A percentile compares a stretch with the other conserved stretches of the same genome.
Conservation (phyloP, 768 basidiomycete species). For the Lactifluus pinguis region DNA sequence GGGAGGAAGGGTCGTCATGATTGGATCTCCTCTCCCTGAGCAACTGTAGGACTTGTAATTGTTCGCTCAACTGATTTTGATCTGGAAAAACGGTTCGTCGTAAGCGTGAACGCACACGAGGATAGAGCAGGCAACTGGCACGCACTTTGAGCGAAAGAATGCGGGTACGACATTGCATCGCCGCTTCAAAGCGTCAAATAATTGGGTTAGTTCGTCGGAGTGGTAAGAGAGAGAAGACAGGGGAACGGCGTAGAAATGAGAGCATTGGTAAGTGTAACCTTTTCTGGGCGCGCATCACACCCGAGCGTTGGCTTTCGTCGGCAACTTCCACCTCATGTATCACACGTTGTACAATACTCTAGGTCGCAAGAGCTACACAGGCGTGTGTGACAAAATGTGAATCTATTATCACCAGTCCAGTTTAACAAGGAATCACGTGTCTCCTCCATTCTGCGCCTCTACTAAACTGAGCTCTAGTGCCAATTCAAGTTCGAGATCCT, state of each 20-base stretch:
- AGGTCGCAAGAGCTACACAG: not conserved
- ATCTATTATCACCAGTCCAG: not conserved
- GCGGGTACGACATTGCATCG: slow-evolving; percentile 13
- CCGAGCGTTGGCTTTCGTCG: not conserved
- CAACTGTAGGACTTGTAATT: slow-evolving; percentile 9
- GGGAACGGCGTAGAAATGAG: not conserved
- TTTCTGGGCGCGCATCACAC: not conserved
- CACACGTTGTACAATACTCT: slow-evolving; percentile 1
- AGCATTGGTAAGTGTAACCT: not conserved
- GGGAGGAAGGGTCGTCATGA: not conserved
- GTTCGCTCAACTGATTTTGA: slow-evolving; percentile 15
- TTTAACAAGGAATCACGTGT: not conserved
- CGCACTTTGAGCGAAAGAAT: slow-evolving; percentile 11
- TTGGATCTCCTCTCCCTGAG: not conserved
- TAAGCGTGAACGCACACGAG: no score
- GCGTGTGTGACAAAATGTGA: not conserved
- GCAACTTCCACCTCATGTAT: slow-evolving; percentile 9
- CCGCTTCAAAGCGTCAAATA: not conserved
- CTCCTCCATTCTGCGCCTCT: slow-evolving; percentile 1
- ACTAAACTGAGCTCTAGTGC: slow-evolving; percentile 19
- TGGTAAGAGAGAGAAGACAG: slow-evolving; percentile 6
- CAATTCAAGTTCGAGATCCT: slow-evolving; percentile 17
- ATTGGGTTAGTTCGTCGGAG: slow-evolving; percentile 6
- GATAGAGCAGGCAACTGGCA: not conserved
- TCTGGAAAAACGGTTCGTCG: not conserved